A percentile compares a stretch with the other conserved stretches of the same genome.
Evolutionary conservation across 208 protist genomes (phyloP).

Genomic region (Trypanosoma theileri): DNA sequence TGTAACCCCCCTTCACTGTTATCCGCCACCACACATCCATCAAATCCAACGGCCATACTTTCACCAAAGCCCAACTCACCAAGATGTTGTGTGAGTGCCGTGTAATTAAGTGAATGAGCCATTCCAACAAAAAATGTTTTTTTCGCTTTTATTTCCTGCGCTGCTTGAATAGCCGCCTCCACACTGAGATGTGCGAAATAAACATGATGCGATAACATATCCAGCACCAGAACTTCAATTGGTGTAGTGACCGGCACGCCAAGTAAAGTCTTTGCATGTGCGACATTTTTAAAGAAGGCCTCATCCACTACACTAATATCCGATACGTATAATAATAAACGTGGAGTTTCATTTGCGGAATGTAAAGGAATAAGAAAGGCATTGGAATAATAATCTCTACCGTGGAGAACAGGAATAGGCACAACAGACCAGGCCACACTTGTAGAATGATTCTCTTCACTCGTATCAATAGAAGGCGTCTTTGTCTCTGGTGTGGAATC

Average conservation of each 20-base stretch:
- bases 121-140: constrained; percentile 67
- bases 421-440: constrained; percentile 33
- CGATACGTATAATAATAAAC: constrained; percentile 50
- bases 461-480: no score
- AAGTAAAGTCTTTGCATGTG: constrained; percentile 30
- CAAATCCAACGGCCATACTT: constrained; percentile 47
- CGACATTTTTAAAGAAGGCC: constrained; percentile 24
- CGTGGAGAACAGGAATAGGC: constrained; percentile 53
- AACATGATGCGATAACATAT: constrained; percentile 41
- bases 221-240: constrained; percentile 49
- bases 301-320: constrained; percentile 49
- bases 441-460: not conserved
- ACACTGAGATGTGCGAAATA: constrained; percentile 53
- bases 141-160: constrained; percentile 30
- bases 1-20: no score
- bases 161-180: constrained; percentile 35
- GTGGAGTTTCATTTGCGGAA: constrained; percentile 10
- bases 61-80: constrained; percentile 25
- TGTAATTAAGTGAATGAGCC: constrained; percentile 49
- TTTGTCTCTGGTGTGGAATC: no score
- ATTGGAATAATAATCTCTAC: constrained; percentile 44
- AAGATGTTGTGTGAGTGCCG: constrained; percentile 30
- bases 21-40: constrained; percentile 46
- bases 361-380: constrained; percentile 54
- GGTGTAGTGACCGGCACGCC: constrained; percentile 1